A percentile compares a stretch with the other conserved stretches of the same genome.
These are phyloP conservation scores for Ophiobolus disseminans DNA, from an alignment of 2,329 filamentous ascomycete species.

Conservation along the genomic window DNA sequence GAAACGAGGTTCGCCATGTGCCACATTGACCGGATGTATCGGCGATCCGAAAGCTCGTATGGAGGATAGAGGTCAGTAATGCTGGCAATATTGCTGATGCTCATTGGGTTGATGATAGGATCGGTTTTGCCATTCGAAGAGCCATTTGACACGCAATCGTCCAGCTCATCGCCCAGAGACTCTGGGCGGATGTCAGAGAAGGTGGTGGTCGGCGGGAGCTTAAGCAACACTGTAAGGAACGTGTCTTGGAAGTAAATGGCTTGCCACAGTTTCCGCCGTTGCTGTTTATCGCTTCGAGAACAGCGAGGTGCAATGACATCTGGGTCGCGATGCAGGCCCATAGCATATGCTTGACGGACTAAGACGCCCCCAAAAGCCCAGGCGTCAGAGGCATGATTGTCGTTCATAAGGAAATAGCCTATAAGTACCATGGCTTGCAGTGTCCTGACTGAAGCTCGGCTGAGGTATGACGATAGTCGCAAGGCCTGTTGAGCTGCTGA, in stretches of 20 bases:
- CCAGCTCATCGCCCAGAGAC: conserved; percentile 71
- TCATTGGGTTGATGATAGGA: conserved; percentile 59
- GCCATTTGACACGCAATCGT: conserved; percentile 70
- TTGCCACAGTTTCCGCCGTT: conserved; percentile 81
- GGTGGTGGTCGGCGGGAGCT: conserved; percentile 77
- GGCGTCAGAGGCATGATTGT: conserved; percentile 82
- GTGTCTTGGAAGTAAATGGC: conserved; percentile 82
- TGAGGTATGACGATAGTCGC: conserved; percentile 77
- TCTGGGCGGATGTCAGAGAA: conserved; percentile 82
- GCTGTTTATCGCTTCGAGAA: conserved; percentile 75
- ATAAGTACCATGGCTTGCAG: conserved; percentile 85
- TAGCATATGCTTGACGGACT: conserved; percentile 79
- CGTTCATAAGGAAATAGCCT: conserved; percentile 83
- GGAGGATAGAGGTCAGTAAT: conserved; percentile 48
- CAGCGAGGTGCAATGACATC: conserved; percentile 73
- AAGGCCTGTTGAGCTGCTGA: conserved; percentile 81
- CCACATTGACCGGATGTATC: conserved; percentile 78
- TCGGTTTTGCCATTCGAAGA: conserved; percentile 44
- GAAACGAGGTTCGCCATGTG: conserved; percentile 80
- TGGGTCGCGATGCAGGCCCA: conserved; percentile 81
- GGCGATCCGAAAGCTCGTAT: conserved; percentile 47
- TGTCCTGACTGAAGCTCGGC: conserved; percentile 73
- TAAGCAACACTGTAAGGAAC: conserved; percentile 78
- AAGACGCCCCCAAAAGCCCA: conserved; percentile 83
- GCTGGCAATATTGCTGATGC: conserved; percentile 58